Evolutionary conservation across 2,329 filamentous ascomycete genomes (phyloP).

Genomic region (Fusarium sp.): DNA sequence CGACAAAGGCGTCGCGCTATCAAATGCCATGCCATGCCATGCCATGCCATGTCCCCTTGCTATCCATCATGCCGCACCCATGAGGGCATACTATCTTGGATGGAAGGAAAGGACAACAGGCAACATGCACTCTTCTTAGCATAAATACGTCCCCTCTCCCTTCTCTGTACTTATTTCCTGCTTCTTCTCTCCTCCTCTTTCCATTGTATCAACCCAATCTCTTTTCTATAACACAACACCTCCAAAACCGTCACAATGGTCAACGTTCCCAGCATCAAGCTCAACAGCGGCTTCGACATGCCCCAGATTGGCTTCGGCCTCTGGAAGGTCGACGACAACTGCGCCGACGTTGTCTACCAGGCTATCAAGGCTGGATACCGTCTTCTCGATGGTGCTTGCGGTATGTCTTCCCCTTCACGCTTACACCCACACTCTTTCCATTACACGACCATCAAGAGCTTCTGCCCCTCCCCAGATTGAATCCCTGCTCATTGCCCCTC

Average conservation of each 20-base stretch:
- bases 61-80: conserved; percentile 36
- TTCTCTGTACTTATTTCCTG: conserved; percentile 23
- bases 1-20: conserved; percentile 42
- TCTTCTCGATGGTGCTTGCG: conserved; percentile 70
- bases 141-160: conserved; percentile 38
- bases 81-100: conserved; percentile 32
- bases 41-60: conserved; percentile 10
- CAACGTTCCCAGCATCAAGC: conserved; percentile 65
- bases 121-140: conserved; percentile 29
- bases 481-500: conserved; percentile 26
- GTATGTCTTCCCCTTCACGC: conserved; percentile 56
- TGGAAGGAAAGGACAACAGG: conserved; percentile 1
- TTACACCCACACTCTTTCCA: conserved; percentile 14
- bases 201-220: conserved; percentile 6
- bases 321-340: conserved; percentile 85
- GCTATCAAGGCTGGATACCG: conserved; percentile 74
- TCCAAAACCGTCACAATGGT: conserved; percentile 49
- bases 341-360: conserved; percentile 83
- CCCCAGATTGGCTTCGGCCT: conserved; percentile 82
- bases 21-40: conserved; percentile 33
- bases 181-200: conserved; percentile 9
- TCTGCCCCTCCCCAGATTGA: conserved; percentile 31
- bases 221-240: conserved; percentile 12
- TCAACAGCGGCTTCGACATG: conserved; percentile 76
- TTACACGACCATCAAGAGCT: conserved; percentile 12